Evolutionary conservation across 768 basidiomycete species (phyloP).

Genomic region (Psilocybe azurescens): DNA sequence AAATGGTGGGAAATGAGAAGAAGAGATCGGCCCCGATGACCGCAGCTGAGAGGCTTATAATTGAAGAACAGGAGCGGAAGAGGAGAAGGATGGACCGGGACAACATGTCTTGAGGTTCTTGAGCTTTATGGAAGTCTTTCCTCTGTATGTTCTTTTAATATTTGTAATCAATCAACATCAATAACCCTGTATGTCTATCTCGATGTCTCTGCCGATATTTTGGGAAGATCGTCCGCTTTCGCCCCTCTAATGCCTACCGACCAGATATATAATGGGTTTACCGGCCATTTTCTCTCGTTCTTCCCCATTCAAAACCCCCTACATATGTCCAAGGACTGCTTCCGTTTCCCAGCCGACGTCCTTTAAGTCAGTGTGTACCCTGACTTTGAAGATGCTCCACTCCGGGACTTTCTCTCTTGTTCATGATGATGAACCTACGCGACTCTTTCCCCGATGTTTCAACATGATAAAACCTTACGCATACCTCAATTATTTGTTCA

Average conservation of each 20-base stretch:
- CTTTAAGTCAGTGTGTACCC: slow-evolving; percentile 33
- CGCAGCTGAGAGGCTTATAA: slow-evolving; percentile 84
- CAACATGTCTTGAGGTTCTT: slow-evolving; percentile 29
- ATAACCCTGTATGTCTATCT: slow-evolving; percentile 19
- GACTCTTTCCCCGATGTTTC: no score
- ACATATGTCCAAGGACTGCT: slow-evolving; percentile 35
- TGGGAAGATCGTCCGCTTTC: slow-evolving; percentile 19
- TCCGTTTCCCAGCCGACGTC: slow-evolving; percentile 39
- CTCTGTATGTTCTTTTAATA: slow-evolving; percentile 25
- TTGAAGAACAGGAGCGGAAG: slow-evolving; percentile 93
- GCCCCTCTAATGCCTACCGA: slow-evolving; percentile 13
- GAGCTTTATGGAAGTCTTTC: slow-evolving; percentile 1
- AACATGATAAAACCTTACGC: neutral
- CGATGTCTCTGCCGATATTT: slow-evolving; percentile 14
- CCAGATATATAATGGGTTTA: slow-evolving; percentile 16
- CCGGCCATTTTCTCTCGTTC: slow-evolving; percentile 7
- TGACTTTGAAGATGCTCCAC: slow-evolving; percentile 37
- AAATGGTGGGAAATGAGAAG: slow-evolving; percentile 51
- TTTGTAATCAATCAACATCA: slow-evolving; percentile 23
- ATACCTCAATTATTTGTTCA: slow-evolving; percentile 41
- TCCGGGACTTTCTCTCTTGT: slow-evolving; percentile 33
- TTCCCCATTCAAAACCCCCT: slow-evolving; percentile 33
- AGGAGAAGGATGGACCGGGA: slow-evolving; percentile 73
- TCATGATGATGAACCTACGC: slow-evolving; percentile 27
- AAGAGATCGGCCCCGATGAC: slow-evolving; percentile 73